Evolutionary conservation across 2,329 filamentous ascomycete species (phyloP).

Genomic region (Purpureocillium lavendulum): DNA sequence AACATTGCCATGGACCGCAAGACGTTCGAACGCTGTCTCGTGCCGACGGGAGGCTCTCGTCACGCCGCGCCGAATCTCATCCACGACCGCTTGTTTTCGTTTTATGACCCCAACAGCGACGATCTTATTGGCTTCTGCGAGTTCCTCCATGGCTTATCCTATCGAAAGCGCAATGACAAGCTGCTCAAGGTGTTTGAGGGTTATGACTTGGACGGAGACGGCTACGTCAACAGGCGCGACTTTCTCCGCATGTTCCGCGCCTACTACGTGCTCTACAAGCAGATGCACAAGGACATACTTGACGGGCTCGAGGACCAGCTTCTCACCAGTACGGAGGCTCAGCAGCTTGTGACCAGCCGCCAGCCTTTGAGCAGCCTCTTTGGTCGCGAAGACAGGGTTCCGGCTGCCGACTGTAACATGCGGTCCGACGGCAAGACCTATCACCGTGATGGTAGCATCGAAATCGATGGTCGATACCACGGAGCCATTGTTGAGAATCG

Average conservation of each 20-base stretch:
- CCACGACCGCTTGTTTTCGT: slow-evolving; percentile 92
- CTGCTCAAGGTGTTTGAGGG: slow-evolving; percentile 72
- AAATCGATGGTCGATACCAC: slow-evolving; percentile 49
- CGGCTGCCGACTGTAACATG: slow-evolving; percentile 47
- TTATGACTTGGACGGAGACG: slow-evolving; percentile 86
- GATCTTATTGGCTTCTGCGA: slow-evolving; percentile 87
- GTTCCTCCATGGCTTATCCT: slow-evolving; percentile 76
- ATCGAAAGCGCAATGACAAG: slow-evolving; percentile 59
- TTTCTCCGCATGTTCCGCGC: slow-evolving; percentile 87
- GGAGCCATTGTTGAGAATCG: slow-evolving; percentile 51
- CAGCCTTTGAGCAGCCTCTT: slow-evolving; percentile 70
- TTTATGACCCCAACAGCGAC: slow-evolving; percentile 88
- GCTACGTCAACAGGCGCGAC: slow-evolving; percentile 76
- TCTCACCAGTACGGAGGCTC: slow-evolving; percentile 65
- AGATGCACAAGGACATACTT: slow-evolving; percentile 78
- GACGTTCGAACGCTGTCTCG: slow-evolving; percentile 86
- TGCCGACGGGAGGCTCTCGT: slow-evolving; percentile 72
- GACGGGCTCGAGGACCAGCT: slow-evolving; percentile 71
- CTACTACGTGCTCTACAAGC: slow-evolving; percentile 84
- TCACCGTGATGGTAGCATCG: slow-evolving; percentile 53
- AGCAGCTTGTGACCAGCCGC: slow-evolving; percentile 66
- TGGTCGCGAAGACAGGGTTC: slow-evolving; percentile 62
- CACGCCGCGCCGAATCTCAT: slow-evolving; percentile 80
- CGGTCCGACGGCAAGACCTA: slow-evolving; percentile 59
- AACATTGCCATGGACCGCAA: slow-evolving; percentile 81